Evolutionary conservation across 2,329 filamentous ascomycete species (phyloP).

Genomic region (Diaporthe velutina): DNA sequence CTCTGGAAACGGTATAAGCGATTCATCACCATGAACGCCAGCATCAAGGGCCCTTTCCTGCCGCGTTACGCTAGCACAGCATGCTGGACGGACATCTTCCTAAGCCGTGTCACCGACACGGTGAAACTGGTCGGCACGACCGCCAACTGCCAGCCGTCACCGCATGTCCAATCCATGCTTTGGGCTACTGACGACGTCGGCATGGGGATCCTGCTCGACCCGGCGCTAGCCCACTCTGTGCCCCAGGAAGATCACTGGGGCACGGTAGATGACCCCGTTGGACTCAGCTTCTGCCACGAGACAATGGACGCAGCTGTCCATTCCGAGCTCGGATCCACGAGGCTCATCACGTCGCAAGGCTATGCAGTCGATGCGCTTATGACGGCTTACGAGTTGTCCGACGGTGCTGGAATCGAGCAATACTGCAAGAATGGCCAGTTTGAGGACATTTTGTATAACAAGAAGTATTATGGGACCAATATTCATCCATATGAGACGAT

Average conservation of each 20-base stretch:
- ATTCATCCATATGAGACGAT: conserved; percentile 30
- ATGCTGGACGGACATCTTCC: conserved; percentile 51
- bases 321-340: conserved; percentile 46
- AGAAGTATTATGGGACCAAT: conserved; percentile 26
- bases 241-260: conserved; percentile 42
- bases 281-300: conserved; percentile 35
- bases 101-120: conserved; percentile 45
- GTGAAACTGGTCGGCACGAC: conserved; percentile 52
- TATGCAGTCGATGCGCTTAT: conserved; percentile 48
- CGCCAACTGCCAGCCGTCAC: conserved; percentile 47
- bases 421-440: conserved; percentile 21
- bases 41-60: conserved; percentile 49
- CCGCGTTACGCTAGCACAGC: conserved; percentile 45
- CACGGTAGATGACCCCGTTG: conserved; percentile 41
- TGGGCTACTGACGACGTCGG: conserved; percentile 50
- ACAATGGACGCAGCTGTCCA: conserved; percentile 42
- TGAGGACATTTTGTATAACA: conserved; percentile 11
- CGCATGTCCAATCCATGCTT: conserved; percentile 51
- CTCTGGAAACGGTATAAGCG: conserved; percentile 49
- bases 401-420: not conserved
- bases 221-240: conserved; percentile 40
- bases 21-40: conserved; percentile 50
- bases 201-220: conserved; percentile 49
- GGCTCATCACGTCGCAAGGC: conserved; percentile 43
- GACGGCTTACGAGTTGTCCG: conserved; percentile 31